A percentile compares a stretch with the other conserved stretches of the same genome.
Conservation (phyloP, 148 eudicot species). For the Camellia granthamiana region DNA sequence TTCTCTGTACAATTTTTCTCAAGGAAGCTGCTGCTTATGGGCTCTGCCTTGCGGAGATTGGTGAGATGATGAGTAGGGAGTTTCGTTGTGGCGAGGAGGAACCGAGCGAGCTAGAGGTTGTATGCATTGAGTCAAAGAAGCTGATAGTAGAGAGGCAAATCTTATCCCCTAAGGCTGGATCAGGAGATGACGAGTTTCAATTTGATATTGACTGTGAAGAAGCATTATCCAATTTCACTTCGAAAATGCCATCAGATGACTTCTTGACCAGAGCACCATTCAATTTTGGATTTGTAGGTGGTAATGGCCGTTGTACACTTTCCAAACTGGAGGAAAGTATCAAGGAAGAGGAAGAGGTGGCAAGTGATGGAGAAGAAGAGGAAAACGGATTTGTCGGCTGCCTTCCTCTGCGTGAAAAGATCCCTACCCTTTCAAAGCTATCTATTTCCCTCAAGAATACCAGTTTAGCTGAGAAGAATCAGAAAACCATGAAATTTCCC, state of each 20-base stretch:
- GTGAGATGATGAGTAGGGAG: constrained; percentile 99
- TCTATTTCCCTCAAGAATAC: constrained; percentile 64
- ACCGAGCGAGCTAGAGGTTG: constrained; percentile 88
- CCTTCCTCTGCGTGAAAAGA: constrained; percentile 19
- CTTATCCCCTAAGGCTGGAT: constrained; percentile 40
- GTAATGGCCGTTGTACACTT: constrained; percentile 49
- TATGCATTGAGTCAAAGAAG: constrained; percentile 82
- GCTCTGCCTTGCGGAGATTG: constrained; percentile 93
- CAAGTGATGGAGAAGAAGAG: constrained; percentile 35
- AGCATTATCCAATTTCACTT: constrained; percentile 35
- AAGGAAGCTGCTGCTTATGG: constrained; percentile 88
- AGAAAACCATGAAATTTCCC: constrained; percentile 33
- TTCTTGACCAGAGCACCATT: constrained; percentile 31
- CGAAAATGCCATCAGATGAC: constrained; percentile 35
- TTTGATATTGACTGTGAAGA: constrained; percentile 77
- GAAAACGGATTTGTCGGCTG: constrained; percentile 8
- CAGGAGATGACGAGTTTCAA: constrained; percentile 42
- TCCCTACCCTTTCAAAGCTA: constrained; percentile 40
- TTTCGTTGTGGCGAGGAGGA: constrained; percentile 90
- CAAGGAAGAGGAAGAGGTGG: constrained; percentile 60
- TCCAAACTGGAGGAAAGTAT: constrained; percentile 63
- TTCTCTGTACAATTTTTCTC: constrained; percentile 78
- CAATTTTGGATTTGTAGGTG: constrained; percentile 34
- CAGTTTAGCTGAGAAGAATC: constrained; percentile 51
- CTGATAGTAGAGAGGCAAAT: constrained; percentile 54